Conservation (phyloP, 2,329 filamentous ascomycete genomes). For the Zasmidium angulare region DNA sequence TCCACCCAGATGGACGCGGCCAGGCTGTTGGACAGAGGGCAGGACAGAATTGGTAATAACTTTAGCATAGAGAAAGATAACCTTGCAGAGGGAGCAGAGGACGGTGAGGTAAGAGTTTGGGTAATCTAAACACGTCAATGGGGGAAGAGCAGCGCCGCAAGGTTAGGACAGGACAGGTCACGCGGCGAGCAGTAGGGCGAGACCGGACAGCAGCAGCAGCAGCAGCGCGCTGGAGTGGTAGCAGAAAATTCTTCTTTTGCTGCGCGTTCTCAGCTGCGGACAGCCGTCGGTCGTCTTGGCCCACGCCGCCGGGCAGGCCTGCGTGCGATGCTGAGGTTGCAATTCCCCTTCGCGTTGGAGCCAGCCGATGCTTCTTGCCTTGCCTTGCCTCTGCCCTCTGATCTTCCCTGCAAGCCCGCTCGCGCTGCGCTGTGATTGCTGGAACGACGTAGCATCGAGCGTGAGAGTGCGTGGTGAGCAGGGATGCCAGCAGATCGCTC, state of each 20-base stretch:
- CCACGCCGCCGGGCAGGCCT: slow-evolving; percentile 1
- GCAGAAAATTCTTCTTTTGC: slow-evolving; percentile 4
- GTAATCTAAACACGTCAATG: slow-evolving; percentile 28
- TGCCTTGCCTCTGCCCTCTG: neutral
- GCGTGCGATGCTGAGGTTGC: neutral
- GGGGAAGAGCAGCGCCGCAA: slow-evolving; percentile 19
- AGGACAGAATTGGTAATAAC: slow-evolving; percentile 31
- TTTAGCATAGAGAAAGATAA: slow-evolving; percentile 41
- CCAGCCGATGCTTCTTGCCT: neutral
- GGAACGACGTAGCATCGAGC: slow-evolving; percentile 8
- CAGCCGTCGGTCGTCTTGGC: slow-evolving; percentile 6
- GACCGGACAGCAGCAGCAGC: slow-evolving; percentile 1
- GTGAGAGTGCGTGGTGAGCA: neutral
- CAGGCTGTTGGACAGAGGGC: slow-evolving; percentile 18
- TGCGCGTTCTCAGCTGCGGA: neutral
- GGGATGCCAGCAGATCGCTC: neutral
- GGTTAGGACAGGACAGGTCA: too few species aligned
- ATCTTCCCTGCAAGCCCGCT: neutral
- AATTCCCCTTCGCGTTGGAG: neutral
- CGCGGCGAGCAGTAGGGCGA: slow-evolving; percentile 2
- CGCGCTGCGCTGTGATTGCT: slow-evolving; percentile 2
- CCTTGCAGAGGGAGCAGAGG: slow-evolving; percentile 27
- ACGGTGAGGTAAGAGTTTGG: slow-evolving; percentile 32
- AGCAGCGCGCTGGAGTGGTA: neutral
- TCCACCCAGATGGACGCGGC: slow-evolving; percentile 26